Evolutionary conservation across 805 yeast species (phyloP), one percentile per base, ranked within the genome.

Genomic region (Saccharomycopsis babjevae): DNA sequence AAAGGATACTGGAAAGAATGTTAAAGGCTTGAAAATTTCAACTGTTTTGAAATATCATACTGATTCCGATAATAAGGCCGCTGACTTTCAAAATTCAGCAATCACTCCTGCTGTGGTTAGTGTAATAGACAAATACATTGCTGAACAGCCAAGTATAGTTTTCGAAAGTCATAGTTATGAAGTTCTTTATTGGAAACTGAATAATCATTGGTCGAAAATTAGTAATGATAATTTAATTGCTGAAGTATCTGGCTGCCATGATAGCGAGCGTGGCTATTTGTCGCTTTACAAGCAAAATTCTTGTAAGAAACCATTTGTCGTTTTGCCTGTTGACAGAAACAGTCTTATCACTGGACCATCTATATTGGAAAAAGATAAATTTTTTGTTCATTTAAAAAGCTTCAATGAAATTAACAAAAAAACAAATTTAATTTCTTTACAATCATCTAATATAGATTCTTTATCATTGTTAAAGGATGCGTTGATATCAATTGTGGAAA

Each of bases 321-420:
- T 61, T 28, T 43, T 62, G 22, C 63, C 65, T 46, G 32, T 62
- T 32, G 46, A 62, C 22, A 22, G 18, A 8, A 38, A 40, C 32
- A 36, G 54, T 34, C 18, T 34, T 3, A 54, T 62, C 55, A 50
- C 61, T 28, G 55, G 54, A n/a, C 52, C 60, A 39, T 50, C 55
- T 34, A 11, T 46, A 22, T 46, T 46, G 32, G n/a, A 46, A 22
- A n/a, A 46, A 16, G 36, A 57, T 50, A 34, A 38, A 20, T 50
- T 57, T 30, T 59, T 60, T 25, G 59, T 60, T 40, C 65, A 62
- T 30, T 28, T 62, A n/a, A 62, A 58, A 50, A 58, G 57, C 11
- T 60, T 61, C 36, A 58, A 58, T 50, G 59, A 56, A 30, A 13
- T 56, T 13, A 52, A 50, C 34, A 56, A 43, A 34, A 59, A 57